Evolutionary conservation across 495 filamentous ascomycete species (phyloP), one percentile per base, ranked within the genome.

Genomic region (Podospora fimiseda): DNA sequence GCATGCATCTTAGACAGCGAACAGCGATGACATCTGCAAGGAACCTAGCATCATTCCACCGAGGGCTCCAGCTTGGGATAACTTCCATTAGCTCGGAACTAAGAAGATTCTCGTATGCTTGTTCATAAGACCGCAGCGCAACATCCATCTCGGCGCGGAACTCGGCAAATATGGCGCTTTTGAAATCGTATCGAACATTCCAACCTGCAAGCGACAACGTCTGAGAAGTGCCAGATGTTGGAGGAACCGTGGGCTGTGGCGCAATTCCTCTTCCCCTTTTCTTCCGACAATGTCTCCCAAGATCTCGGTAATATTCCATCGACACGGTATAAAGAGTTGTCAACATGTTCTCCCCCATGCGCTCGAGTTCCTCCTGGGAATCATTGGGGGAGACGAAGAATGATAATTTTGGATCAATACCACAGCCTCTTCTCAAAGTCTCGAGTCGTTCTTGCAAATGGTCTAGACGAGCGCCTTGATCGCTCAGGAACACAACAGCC

Each of bases 181-280:
- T 96, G 71, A 92, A 90, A 60, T 96, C 91, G 63, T 95, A 96
- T 2, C 91, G 85, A 18, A 89, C 83, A 65, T 85, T 89, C 91
- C 91, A 96, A 3, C 87, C 89, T 50, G 88, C 85, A 9, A 82
- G 75, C n/a, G 89, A 87, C 16, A 96, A 68, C 0, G 85, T 87
- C 60, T 89, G 85, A 14, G 88, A 92, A 2, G 89, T 91, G 9
- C 88, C 87, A 11, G 78, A 85, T 1, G 86, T 88, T 14, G 88
- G 85, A 27, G 89, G 86, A n/a, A 84, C 77, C n/a, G 88, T 91
- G 8, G 89, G 88, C 41, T 87, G 84, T 9, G 90, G 90, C 19
- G 85, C 80, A 24, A 76, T 75, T 18, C 85, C 84, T 58, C 88
- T 76, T 41, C 82, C 83, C 47, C 85, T 83, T 70, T 96, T 96